Evolutionary conservation across 805 yeast genomes (phyloP).

Genomic region (Candida coquimbonensis): DNA sequence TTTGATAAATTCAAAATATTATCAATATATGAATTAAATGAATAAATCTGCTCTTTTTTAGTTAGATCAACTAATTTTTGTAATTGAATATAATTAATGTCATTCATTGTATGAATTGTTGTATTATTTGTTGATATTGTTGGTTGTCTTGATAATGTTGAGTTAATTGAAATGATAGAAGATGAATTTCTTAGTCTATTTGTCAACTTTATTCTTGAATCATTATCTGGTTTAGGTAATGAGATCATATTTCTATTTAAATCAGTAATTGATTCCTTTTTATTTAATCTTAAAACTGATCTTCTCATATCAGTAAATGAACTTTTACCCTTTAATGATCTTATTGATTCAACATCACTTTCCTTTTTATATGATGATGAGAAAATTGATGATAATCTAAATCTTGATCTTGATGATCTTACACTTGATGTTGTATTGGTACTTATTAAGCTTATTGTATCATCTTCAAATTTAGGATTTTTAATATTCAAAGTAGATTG

Average conservation of each 20-base stretch:
- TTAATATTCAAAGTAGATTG: constrained; percentile 3
- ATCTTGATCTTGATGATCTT: constrained; percentile 20
- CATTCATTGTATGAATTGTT: constrained; percentile 16
- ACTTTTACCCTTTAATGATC: constrained; percentile 19
- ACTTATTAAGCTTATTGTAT: constrained; percentile 15
- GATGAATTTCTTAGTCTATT: constrained; percentile 45
- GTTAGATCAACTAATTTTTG: constrained; percentile 31
- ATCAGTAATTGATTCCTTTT: constrained; percentile 20
- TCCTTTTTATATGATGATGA: constrained; percentile 13
- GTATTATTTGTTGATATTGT: constrained; percentile 8
- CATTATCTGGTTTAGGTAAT: constrained; percentile 47
- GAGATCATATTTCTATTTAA: constrained; percentile 37
- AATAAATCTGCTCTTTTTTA: constrained; percentile 24
- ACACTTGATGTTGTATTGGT: constrained; percentile 15
- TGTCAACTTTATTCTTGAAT: constrained; percentile 47
- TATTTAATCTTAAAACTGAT: constrained; percentile 20
- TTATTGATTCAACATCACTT: constrained; percentile 18
- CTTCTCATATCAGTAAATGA: constrained; percentile 25
- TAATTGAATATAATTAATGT: constrained; percentile 28
- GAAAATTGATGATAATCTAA: constrained; percentile 22
- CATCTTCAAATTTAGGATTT: constrained; percentile 11
- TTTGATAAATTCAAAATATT: constrained; percentile 26
- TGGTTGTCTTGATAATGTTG: constrained; percentile 16
- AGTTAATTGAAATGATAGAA: constrained; percentile 37
- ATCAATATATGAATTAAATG: constrained; percentile 23